phyloP scores from a whole-genome alignment of 768 basidiomycete species.

The Obba rivulosa region DNA sequence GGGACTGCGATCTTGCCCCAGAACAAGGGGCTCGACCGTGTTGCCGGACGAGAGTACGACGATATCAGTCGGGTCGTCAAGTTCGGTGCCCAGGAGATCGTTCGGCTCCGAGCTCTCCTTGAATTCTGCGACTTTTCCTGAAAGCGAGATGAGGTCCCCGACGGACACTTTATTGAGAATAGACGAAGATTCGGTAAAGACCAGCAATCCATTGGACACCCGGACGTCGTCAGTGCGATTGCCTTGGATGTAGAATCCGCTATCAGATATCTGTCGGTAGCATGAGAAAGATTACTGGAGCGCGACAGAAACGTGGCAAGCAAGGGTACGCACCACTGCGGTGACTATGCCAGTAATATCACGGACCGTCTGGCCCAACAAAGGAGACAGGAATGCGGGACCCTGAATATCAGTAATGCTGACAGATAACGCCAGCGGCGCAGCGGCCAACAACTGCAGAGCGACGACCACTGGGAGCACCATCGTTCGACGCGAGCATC shows the following conservation, averaged over 20 bases:
- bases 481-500: too few species aligned
- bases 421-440: constrained; percentile 4
- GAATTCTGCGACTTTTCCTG: constrained; percentile 44
- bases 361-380: constrained; percentile 19
- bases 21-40: constrained; percentile 41
- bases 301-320: too few species aligned
- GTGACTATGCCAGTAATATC: constrained; percentile 23
- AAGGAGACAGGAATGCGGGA: constrained; percentile 22
- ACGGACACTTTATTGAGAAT: constrained; percentile 30
- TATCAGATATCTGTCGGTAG: constrained; percentile 15
- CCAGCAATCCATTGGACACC: constrained; percentile 43
- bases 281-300: too few species aligned
- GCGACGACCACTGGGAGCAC: too few species aligned
- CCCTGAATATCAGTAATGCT: constrained; percentile 26
- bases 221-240: constrained; percentile 35
- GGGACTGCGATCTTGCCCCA: constrained; percentile 45
- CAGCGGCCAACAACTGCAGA: background rate
- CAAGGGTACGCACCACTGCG: constrained; percentile 14
- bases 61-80: constrained; percentile 43
- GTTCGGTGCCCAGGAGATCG: constrained; percentile 44
- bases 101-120: constrained; percentile 37
- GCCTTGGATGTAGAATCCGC: constrained; percentile 45
- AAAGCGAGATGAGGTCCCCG: constrained; percentile 44
- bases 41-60: constrained; percentile 42
- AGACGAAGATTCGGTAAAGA: constrained; percentile 42